A percentile compares a stretch with the other conserved stretches of the same genome.
phyloP scores from a whole-genome alignment of 2,329 filamentous ascomycete species.

The Colletotrichum sp. region DNA sequence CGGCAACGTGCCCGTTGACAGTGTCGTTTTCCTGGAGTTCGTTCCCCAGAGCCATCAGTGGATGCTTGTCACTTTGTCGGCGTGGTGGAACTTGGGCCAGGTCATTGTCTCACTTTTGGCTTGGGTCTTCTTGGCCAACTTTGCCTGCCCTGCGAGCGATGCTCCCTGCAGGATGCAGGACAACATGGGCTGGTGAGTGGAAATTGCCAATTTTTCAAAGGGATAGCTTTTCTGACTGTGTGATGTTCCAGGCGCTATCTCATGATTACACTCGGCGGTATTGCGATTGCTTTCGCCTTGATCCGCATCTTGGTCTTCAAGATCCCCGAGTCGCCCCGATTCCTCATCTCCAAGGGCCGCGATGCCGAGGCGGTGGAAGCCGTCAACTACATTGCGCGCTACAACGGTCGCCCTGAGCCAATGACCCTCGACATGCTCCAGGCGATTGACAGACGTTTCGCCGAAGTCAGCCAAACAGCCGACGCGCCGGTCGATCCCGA shows the following conservation, averaged over 20 bases:
- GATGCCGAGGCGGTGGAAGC: slow-evolving; percentile 52
- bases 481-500: slow-evolving; percentile 1
- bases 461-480: neutral
- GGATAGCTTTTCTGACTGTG: neutral
- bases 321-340: slow-evolving; percentile 54
- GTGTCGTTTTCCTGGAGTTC: slow-evolving; percentile 58
- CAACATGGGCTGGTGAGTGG: slow-evolving; percentile 52
- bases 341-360: slow-evolving; percentile 45
- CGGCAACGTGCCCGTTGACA: slow-evolving; percentile 57
- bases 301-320: slow-evolving; percentile 51
- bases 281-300: slow-evolving; percentile 48
- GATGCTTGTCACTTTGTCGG: slow-evolving; percentile 49
- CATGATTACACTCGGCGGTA: slow-evolving; percentile 46
- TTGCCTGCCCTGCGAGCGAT: slow-evolving; percentile 39
- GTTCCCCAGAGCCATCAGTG: slow-evolving; percentile 52
- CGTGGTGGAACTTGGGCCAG: slow-evolving; percentile 59
- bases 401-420: slow-evolving; percentile 38
- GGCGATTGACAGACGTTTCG: slow-evolving; percentile 3
- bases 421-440: slow-evolving; percentile 43
- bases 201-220: slow-evolving; percentile 3
- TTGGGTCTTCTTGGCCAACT: slow-evolving; percentile 48
- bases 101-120: slow-evolving; percentile 49
- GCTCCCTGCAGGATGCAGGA: slow-evolving; percentile 38
- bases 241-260: slow-evolving; percentile 41
- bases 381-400: slow-evolving; percentile 49